Conservation (phyloP, 1,284 basidiomycete species). For the Cryptococcus maquisensis region DNA sequence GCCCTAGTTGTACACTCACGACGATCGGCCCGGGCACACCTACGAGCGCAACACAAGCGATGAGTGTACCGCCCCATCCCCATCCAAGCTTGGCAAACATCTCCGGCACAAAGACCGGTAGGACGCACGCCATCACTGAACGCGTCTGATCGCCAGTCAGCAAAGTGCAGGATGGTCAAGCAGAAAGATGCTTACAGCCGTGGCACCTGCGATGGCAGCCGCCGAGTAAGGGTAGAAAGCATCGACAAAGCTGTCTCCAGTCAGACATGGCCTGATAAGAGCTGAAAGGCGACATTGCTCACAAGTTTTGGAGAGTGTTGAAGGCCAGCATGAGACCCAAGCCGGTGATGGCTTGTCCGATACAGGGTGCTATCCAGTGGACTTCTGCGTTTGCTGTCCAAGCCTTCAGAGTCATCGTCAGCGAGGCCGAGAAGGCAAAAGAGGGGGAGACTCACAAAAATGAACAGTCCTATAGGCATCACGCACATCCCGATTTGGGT, state of each 20-base stretch:
- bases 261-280: neutral
- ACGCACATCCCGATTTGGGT: constrained; percentile 51
- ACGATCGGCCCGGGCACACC: constrained; percentile 49
- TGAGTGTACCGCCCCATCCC: constrained; percentile 49
- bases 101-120: constrained; percentile 49
- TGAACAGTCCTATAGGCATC: constrained; percentile 49
- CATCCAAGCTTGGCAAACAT: constrained; percentile 51
- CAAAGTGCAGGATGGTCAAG: neutral
- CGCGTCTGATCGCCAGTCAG: constrained; percentile 23
- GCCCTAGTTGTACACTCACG: constrained; percentile 18
- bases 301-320: constrained; percentile 47
- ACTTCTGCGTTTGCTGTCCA: constrained; percentile 45
- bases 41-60: constrained; percentile 45
- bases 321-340: constrained; percentile 48
- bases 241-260: constrained; percentile 47
- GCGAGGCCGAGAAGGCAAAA: neutral
- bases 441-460: constrained; percentile 33
- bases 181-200: constrained; percentile 28
- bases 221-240: constrained; percentile 52
- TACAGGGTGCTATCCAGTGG: constrained; percentile 47
- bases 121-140: constrained; percentile 44
- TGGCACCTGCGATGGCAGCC: constrained; percentile 48
- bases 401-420: constrained; percentile 9
- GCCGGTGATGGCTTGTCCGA: constrained; percentile 39
- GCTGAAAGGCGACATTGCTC: constrained; percentile 2